These are phyloP conservation scores for Calendula officinalis DNA, from an alignment of 129 eudicot species.

Conservation along the genomic window DNA sequence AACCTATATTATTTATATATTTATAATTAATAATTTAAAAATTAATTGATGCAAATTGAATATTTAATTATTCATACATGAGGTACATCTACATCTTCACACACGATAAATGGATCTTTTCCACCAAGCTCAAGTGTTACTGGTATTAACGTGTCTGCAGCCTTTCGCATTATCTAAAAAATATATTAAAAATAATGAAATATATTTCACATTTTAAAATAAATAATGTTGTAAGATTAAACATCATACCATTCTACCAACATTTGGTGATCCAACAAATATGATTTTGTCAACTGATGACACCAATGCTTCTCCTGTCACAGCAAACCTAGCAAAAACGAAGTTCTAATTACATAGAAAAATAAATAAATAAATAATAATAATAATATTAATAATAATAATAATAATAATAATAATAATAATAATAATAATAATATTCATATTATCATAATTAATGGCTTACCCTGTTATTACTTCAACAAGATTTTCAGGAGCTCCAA, in stretches of 20 bases:
- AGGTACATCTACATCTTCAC: constrained; percentile 89
- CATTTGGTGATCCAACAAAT: constrained; percentile 98
- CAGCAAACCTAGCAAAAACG: constrained; percentile 71
- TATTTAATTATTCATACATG: constrained; percentile 53
- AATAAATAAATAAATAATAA: not conserved
- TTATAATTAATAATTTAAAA: constrained; percentile 15
- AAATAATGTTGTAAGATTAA: not conserved
- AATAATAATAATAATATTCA: not conserved
- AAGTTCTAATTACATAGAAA: not conserved
- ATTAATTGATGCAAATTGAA: constrained; percentile 14
- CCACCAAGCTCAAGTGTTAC: constrained; percentile 99
- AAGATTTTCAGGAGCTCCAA: constrained; percentile 98
- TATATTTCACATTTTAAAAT: not conserved
- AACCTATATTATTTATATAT: constrained; percentile 56
- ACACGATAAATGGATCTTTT: constrained; percentile 97
- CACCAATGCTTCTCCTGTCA: constrained; percentile 97
- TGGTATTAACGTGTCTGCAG: constrained; percentile 88
- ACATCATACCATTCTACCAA: constrained; percentile 78
- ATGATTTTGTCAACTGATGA: constrained; percentile 96
- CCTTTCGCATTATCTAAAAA: constrained; percentile 84
- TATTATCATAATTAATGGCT: constrained; percentile 24
- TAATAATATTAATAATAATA: not conserved
- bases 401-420: not conserved
- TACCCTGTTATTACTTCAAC: constrained; percentile 99
- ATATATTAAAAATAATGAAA: not conserved